phyloP scores from a whole-genome alignment of 352 stramenopile genomes.

The Phytophthora constricta region DNA sequence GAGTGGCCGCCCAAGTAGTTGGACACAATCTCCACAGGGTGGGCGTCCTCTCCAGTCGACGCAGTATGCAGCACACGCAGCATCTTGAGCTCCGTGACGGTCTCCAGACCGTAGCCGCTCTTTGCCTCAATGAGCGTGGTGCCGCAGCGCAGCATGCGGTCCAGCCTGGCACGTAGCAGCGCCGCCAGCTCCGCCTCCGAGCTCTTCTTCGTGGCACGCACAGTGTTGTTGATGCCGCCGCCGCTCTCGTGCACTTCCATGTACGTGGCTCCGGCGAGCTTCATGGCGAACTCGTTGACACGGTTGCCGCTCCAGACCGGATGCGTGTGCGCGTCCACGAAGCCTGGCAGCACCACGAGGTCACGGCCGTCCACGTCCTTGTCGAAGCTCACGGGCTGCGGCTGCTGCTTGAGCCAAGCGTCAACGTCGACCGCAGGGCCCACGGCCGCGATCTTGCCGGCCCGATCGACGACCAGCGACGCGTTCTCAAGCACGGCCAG shows the following conservation, averaged over 20 bases:
- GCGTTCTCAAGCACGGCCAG: conserved; percentile 65
- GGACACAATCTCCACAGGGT: conserved; percentile 78
- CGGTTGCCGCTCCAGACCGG: conserved; percentile 86
- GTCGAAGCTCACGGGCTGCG: conserved; percentile 73
- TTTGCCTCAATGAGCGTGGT: conserved; percentile 86
- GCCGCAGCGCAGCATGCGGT: conserved; percentile 77
- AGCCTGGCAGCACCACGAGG: conserved; percentile 74
- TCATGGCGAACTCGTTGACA: conserved; percentile 90
- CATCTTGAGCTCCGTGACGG: conserved; percentile 87
- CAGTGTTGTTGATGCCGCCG: conserved; percentile 82
- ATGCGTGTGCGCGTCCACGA: conserved; percentile 87
- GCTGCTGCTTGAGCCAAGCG: conserved; percentile 58
- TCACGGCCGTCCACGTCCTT: conserved; percentile 72
- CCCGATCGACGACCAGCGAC: conserved; percentile 60
- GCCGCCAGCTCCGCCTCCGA: conserved; percentile 64
- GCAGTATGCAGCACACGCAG: conserved; percentile 72
- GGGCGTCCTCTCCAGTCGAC: conserved; percentile 44
- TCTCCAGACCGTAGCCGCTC: conserved; percentile 85
- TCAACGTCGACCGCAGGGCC: conserved; percentile 62
- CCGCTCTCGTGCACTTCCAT: conserved; percentile 84
- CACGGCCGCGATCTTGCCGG: conserved; percentile 70
- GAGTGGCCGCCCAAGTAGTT: conserved; percentile 83
- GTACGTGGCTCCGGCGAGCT: conserved; percentile 85
- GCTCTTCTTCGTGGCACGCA: conserved; percentile 72
- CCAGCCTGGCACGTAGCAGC: conserved; percentile 59